Evolutionary conservation across 805 yeast genomes (phyloP), one percentile per base, ranked within the genome.

Genomic region (Lipomyces spencermartinsiae): DNA sequence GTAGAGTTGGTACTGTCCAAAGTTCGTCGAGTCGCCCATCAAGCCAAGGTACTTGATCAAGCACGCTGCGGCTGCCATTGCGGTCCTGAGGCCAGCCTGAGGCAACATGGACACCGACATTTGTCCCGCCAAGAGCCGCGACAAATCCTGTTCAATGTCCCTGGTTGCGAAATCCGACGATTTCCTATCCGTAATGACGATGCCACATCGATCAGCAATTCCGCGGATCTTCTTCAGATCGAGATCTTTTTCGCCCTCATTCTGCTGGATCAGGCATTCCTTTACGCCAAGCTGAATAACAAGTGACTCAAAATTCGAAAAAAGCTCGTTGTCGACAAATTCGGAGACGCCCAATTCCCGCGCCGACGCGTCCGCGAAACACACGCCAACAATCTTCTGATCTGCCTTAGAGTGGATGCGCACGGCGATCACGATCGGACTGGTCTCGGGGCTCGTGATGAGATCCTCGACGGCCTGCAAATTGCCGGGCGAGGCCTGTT

Each of bases 401-500:
- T 82, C 85, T 0, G 79, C 71, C 35, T 82, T 78, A 37, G 79
- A 76, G 1, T 82, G 79, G 31, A 81, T 72, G 62, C 83, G 82
- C n/a, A 85, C 72, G 1, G 87, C 86, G 14, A 87, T 83, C 56
- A 89, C 85, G 14, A 89, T 83, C 0, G 89, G 85, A 39, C 82
- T 78, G 53, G 85, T 80, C 39, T 83, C 84, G 33, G 81, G 77
- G 2, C 81, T 76, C 62, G 80, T 80, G 71, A 92, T 81, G 78
- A 92, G 79, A 43, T 90, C 93, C 72, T 91, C 97, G 59, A 90
- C 86, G 56, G 83, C 87, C 67, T 89, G 91, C 61, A 93, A 80
- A 78, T 95, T 93, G 5, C 99, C 99, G 0, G 98, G 98, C 0
- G 97, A 89, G 0, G 97, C 97, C 56, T 83, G 79, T 81, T 84